Evolutionary conservation across 805 yeast species (phyloP).

Genomic region (Metschnikowia similis): DNA sequence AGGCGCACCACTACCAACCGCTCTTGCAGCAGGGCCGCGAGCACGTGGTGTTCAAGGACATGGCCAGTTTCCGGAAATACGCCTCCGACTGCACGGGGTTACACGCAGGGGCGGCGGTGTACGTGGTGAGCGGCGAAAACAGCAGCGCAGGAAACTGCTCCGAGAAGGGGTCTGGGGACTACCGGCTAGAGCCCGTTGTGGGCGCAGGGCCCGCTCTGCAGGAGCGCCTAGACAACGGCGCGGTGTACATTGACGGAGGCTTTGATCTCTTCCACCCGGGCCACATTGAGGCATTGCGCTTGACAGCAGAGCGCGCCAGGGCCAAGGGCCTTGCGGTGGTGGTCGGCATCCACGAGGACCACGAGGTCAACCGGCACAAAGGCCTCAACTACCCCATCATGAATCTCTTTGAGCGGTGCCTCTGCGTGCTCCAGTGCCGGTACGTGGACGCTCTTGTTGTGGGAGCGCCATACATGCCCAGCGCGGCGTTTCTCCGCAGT

Average conservation of each 20-base stretch:
- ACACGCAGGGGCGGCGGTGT: slow-evolving; percentile 55
- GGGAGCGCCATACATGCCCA: slow-evolving; percentile 59
- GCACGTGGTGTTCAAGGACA: slow-evolving; percentile 25
- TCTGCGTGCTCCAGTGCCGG: slow-evolving; percentile 84
- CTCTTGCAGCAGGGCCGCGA: slow-evolving; percentile 21
- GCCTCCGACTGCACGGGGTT: slow-evolving; percentile 63
- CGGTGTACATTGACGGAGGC: slow-evolving; percentile 70
- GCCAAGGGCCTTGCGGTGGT: slow-evolving; percentile 45
- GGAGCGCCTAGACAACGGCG: slow-evolving; percentile 15
- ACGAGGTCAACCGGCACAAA: slow-evolving; percentile 48
- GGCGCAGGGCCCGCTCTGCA: slow-evolving; percentile 24
- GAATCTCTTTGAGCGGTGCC: slow-evolving; percentile 79
- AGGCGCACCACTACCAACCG: slow-evolving; percentile 50
- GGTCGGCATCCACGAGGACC: slow-evolving; percentile 66
- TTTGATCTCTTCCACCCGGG: slow-evolving; percentile 94
- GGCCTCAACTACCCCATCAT: slow-evolving; percentile 76
- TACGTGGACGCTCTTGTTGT: slow-evolving; percentile 77
- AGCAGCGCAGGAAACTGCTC: too few species aligned
- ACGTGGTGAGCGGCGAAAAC: slow-evolving; percentile 29
- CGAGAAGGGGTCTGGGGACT: too few species aligned
- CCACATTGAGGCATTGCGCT: slow-evolving; percentile 69
- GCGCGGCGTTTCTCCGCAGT: slow-evolving; percentile 31
- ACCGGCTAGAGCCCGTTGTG: slow-evolving; percentile 29
- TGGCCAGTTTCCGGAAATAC: slow-evolving; percentile 47
- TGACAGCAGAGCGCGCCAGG: slow-evolving; percentile 39